Evolutionary conservation across 352 stramenopile species (phyloP), one percentile per base, ranked within the genome.

Genomic region (Phytophthora palmivora): DNA sequence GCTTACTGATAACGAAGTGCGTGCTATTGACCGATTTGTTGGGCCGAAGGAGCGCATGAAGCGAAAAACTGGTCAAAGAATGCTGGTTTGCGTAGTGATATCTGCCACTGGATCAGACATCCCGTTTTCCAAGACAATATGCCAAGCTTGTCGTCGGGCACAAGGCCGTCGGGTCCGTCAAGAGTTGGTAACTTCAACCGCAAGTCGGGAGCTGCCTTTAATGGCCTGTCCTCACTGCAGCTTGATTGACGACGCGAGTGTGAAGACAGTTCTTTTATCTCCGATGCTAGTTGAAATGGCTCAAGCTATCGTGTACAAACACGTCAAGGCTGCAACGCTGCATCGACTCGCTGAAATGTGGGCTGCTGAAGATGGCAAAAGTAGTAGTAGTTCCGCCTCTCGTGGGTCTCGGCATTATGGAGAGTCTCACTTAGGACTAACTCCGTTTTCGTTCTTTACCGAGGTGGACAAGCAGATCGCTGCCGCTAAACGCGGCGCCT

Each of bases 181-280:
- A 26, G 78, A 74, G 38, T 26, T 65, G 10, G 19, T 44, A 2
- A 24, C 56, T 16, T 57, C 42, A 44, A 58, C 58, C 16, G 43
- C 49, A 10, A 48, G 62, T 6, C 18, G 46, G 16, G 54, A 70
- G 24, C 32, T 46, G 14, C 45, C 56, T 12, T 44, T 64, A 6
- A 65, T 83, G 4, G 78, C 74, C 30, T 92, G 83, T 63, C 83
- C 80, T 5, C 80, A 92, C 56, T 92, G 83, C 45, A 72, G 76
- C 6, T 44, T 73, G 37, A 32, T 74, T 9, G 37, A 37, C 2
- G 56, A 63, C 39, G 41, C 49, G 15, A 62, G 49, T 7, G 39
- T 50, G 2, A 70, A 58, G 15, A 38, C 56, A 7, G n/a, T 58
- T 8, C 18, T 82, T 1, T 19, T 82, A 10, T 69, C 76, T 5